A percentile compares a stretch with the other conserved stretches of the same genome.
Conservation (phyloP, 116 monocot species). For the Dioscorea cayenensis region DNA sequence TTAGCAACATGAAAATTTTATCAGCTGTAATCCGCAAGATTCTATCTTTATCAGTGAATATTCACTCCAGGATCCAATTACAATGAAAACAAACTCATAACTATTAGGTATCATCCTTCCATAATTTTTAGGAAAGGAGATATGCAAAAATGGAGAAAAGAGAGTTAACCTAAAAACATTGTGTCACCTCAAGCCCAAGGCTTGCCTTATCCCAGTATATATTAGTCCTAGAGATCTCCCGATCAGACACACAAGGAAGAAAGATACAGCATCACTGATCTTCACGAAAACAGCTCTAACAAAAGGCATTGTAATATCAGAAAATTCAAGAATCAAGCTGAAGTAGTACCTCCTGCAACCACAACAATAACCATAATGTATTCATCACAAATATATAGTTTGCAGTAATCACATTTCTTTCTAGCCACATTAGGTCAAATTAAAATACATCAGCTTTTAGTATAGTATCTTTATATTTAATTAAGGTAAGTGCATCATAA, state of each 20-base stretch:
- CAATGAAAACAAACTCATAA: neutral
- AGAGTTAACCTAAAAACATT: neutral
- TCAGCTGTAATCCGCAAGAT: too few relatives aligned
- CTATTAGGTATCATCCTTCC: neutral
- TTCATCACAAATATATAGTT: neutral
- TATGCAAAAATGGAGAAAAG: neutral
- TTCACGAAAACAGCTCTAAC: slow-evolving; percentile 42
- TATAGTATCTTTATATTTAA: too few relatives aligned
- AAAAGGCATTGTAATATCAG: slow-evolving; percentile 79
- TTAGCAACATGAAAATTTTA: too few relatives aligned
- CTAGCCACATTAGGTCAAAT: neutral
- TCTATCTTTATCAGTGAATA: too few relatives aligned
- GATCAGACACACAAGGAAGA: slow-evolving; percentile 75
- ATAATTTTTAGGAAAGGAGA: neutral
- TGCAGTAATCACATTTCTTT: neutral
- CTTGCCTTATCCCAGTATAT: slow-evolving; percentile 81
- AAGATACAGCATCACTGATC: slow-evolving; percentile 63
- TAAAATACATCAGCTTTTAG: too few relatives aligned
- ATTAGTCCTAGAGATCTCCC: slow-evolving; percentile 94
- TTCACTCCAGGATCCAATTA: neutral
- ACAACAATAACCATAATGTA: neutral
- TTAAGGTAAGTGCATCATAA: too few relatives aligned
- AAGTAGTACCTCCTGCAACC: slow-evolving; percentile 93
- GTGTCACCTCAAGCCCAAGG: slow-evolving; percentile 72
- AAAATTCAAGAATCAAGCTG: slow-evolving; percentile 83